phyloP scores from a whole-genome alignment of 805 yeast species.

The Pichia nanzhaoensis region DNA sequence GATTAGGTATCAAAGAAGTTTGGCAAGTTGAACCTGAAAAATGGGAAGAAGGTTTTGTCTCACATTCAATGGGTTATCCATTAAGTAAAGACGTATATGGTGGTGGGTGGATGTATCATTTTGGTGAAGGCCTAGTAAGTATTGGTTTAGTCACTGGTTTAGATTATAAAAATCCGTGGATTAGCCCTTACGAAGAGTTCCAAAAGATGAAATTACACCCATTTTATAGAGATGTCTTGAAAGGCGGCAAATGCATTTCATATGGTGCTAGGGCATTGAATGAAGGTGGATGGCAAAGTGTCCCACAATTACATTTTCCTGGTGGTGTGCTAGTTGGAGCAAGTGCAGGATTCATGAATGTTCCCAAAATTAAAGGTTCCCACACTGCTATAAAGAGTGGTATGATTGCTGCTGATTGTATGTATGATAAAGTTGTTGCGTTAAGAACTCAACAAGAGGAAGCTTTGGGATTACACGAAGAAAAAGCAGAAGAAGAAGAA shows the following conservation, averaged over 20 bases:
- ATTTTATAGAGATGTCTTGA: slow-evolving; percentile 61
- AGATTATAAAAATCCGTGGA: slow-evolving; percentile 90
- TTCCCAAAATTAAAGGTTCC: slow-evolving; percentile 95
- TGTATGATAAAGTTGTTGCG: slow-evolving; percentile 44
- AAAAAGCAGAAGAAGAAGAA: slow-evolving; percentile 35
- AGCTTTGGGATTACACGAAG: slow-evolving; percentile 31
- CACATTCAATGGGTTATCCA: slow-evolving; percentile 90
- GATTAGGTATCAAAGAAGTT: slow-evolving; percentile 91
- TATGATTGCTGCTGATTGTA: slow-evolving; percentile 86
- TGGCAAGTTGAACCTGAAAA: slow-evolving; percentile 90
- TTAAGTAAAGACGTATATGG: slow-evolving; percentile 71
- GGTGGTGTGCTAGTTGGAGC: slow-evolving; percentile 97
- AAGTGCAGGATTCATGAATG: slow-evolving; percentile 94
- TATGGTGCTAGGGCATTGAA: slow-evolving; percentile 95
- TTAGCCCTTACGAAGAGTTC: slow-evolving; percentile 94
- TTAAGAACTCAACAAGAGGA: slow-evolving; percentile 36
- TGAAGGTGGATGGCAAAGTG: slow-evolving; percentile 94
- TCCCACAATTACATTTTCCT: slow-evolving; percentile 86
- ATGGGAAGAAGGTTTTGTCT: slow-evolving; percentile 72
- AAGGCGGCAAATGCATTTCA: slow-evolving; percentile 87
- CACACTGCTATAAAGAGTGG: slow-evolving; percentile 98
- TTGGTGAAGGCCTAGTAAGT: slow-evolving; percentile 86
- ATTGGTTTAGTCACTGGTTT: slow-evolving; percentile 93
- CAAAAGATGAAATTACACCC: slow-evolving; percentile 93
- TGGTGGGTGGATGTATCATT: slow-evolving; percentile 96